phyloP scores from a whole-genome alignment of 1,284 basidiomycete genomes.

The Tilletiaria anomala region DNA sequence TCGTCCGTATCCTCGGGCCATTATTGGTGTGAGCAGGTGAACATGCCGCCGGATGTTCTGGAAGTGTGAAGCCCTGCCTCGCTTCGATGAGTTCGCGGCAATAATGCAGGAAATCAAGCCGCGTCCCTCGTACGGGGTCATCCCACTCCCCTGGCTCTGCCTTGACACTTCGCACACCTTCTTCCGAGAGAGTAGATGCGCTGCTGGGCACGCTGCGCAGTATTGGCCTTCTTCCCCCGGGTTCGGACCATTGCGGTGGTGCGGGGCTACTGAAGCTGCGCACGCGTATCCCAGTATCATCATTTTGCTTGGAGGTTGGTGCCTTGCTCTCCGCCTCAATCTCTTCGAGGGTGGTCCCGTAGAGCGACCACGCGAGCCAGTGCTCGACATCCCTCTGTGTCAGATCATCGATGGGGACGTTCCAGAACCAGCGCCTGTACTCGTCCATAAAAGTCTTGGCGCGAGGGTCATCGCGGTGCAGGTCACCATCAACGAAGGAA shows the following conservation, averaged over 20 bases:
- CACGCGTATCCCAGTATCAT: too few species aligned
- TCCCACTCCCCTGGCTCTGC: conserved; percentile 16
- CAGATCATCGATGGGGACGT: conserved; percentile 12
- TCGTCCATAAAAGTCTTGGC: conserved; percentile 21
- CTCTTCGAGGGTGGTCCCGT: conserved; percentile 17
- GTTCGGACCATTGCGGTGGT: background rate
- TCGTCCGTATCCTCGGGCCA: conserved; percentile 10
- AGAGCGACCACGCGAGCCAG: conserved; percentile 35
- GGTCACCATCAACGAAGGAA: conserved; percentile 14
- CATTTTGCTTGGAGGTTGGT: background rate
- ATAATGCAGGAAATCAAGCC: conserved; percentile 23
- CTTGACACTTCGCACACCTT: conserved; percentile 8
- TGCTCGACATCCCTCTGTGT: conserved; percentile 22
- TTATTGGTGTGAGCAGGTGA: background rate
- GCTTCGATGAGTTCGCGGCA: conserved; percentile 26
- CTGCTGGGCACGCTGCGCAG: background rate
- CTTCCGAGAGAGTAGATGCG: conserved; percentile 5
- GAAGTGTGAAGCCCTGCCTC: conserved; percentile 23
- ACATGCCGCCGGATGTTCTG: conserved; percentile 10
- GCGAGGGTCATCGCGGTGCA: conserved; percentile 21
- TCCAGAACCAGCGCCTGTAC: conserved; percentile 28
- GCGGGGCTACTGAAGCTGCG: background rate
- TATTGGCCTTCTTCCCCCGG: background rate
- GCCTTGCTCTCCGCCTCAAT: conserved; percentile 15
- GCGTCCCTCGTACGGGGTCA: conserved; percentile 8